These are phyloP conservation scores for Penicillium canariense DNA, from an alignment of 495 filamentous ascomycete genomes.

Conservation along the genomic window DNA sequence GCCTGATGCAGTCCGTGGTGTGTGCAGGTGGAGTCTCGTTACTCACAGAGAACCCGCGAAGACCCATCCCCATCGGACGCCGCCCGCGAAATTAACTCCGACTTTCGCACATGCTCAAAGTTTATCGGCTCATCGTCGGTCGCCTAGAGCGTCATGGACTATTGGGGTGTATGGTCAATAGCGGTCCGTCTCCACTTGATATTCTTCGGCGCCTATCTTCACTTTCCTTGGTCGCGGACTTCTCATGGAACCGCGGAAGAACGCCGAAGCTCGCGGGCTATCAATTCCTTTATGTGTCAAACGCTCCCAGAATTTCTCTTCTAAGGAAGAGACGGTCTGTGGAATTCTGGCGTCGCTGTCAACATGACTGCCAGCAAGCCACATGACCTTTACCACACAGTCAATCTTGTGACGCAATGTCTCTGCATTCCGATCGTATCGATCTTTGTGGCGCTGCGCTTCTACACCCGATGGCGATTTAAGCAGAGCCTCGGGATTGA, in stretches of 20 bases:
- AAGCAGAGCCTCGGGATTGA: constrained; percentile 36
- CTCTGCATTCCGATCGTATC: constrained; percentile 45
- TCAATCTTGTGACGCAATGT: constrained; percentile 43
- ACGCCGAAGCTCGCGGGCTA: background rate
- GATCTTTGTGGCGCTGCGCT: constrained; percentile 37
- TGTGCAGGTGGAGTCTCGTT: background rate
- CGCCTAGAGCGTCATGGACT: background rate
- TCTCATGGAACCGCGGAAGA: background rate
- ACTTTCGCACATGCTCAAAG: constrained; percentile 5
- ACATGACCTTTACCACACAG: constrained; percentile 35
- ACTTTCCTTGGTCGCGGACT: background rate
- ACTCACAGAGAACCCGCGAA: background rate
- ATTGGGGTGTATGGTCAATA: constrained; percentile 9
- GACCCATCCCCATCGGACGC: constrained; percentile 4
- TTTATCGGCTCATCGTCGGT: background rate
- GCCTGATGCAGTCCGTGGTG: background rate
- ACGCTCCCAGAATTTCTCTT: background rate
- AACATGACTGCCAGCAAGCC: constrained; percentile 31
- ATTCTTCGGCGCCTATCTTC: background rate
- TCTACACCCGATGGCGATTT: constrained; percentile 37
- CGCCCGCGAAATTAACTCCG: constrained; percentile 8
- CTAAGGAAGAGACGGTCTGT: background rate
- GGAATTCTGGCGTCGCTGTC: background rate
- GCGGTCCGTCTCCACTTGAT: background rate
- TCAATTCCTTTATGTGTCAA: constrained; percentile 1